phyloP scores from a whole-genome alignment of 768 basidiomycete species.

The Cystobasidium onofrii region DNA sequence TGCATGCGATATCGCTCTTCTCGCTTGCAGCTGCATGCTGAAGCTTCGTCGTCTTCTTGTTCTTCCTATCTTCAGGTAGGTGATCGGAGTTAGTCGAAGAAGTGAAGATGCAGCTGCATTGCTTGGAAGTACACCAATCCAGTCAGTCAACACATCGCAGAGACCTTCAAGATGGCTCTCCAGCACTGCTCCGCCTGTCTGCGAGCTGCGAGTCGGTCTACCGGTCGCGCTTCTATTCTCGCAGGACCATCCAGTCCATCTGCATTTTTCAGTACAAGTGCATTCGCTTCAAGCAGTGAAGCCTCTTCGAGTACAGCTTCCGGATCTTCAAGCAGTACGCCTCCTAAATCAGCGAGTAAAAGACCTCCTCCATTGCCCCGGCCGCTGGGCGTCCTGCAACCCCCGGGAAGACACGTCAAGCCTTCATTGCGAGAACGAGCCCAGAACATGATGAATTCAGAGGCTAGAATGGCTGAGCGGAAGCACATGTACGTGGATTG shows the following conservation, averaged over 20 bases:
- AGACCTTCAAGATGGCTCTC: not conserved
- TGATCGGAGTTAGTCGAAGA: not conserved
- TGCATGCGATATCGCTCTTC: not conserved
- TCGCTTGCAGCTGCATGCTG: not conserved
- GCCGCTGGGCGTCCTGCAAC: slow-evolving; percentile 21
- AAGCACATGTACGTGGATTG: slow-evolving; percentile 44
- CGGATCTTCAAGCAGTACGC: not conserved
- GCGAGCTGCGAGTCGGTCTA: not conserved
- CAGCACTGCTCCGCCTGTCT: not conserved
- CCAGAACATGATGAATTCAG: slow-evolving; percentile 53
- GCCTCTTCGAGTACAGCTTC: not conserved
- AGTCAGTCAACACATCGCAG: not conserved
- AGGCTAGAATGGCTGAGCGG: slow-evolving; percentile 63
- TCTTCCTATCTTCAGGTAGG: not conserved
- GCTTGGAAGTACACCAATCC: not conserved
- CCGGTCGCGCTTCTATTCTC: not conserved
- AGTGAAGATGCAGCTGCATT: not conserved
- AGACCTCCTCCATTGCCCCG: slow-evolving; percentile 26
- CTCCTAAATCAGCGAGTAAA: not conserved
- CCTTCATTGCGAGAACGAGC: not conserved
- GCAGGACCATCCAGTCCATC: not conserved
- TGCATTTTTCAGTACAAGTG: not conserved
- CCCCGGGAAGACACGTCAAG: slow-evolving; percentile 11
- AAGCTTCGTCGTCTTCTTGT: too few relatives aligned
- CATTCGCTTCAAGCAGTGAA: not conserved